Evolutionary conservation across 805 yeast genomes (phyloP).

Genomic region (Candida maltosa): DNA sequence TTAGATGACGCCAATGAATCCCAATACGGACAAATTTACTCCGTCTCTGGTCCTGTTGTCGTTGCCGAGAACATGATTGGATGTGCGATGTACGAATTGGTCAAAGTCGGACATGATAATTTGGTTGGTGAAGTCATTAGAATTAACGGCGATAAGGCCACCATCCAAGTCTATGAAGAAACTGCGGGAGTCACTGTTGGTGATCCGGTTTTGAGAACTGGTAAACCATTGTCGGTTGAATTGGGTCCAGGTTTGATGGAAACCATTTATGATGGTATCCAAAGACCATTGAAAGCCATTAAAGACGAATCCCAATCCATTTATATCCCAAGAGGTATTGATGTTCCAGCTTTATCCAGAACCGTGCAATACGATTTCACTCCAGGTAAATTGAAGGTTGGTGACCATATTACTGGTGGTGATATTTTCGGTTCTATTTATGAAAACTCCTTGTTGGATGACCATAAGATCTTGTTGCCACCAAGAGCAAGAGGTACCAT

Average conservation of each 20-base stretch:
- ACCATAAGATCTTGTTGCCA: slow-evolving; percentile 92
- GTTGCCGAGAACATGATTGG: slow-evolving; percentile 99
- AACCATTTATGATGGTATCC: slow-evolving; percentile 98
- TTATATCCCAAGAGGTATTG: slow-evolving; percentile 98
- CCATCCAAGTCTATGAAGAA: slow-evolving; percentile 98
- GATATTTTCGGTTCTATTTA: slow-evolving; percentile 91
- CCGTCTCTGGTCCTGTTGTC: slow-evolving; percentile 97
- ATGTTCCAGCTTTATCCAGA: slow-evolving; percentile 92
- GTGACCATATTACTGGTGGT: slow-evolving; percentile 98
- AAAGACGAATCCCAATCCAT: slow-evolving; percentile 85
- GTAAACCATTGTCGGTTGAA: slow-evolving; percentile 98
- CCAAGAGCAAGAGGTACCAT: slow-evolving; percentile 99
- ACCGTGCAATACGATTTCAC: slow-evolving; percentile 77
- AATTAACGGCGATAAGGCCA: slow-evolving; percentile 94
- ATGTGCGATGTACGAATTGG: slow-evolving; percentile 99
- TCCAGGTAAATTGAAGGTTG: slow-evolving; percentile 77
- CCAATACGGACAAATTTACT: slow-evolving; percentile 83
- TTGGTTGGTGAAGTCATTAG: slow-evolving; percentile 98
- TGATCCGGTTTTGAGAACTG: slow-evolving; percentile 97
- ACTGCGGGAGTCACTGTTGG: slow-evolving; percentile 99
- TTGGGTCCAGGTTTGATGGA: slow-evolving; percentile 99
- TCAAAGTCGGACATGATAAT: slow-evolving; percentile 94
- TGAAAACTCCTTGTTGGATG: slow-evolving; percentile 88
- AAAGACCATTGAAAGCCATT: slow-evolving; percentile 95
- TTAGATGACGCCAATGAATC: slow-evolving; percentile 69